Conservation (phyloP, 2,329 filamentous ascomycete species). For the Sporothrix humicola region DNA sequence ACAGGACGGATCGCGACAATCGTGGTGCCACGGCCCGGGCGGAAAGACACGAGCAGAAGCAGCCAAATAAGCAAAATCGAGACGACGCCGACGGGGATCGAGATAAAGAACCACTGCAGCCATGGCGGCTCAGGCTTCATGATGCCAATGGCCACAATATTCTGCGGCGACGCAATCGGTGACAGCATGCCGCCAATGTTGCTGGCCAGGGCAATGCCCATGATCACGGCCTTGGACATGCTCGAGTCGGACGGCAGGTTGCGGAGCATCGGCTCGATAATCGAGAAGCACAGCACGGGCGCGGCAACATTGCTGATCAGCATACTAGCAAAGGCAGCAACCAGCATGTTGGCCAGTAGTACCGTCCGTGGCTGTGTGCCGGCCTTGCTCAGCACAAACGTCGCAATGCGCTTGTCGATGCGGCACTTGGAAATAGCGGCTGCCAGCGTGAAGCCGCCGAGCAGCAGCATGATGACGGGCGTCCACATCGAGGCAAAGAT, state of each 20-base stretch:
- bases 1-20: conserved; percentile 91
- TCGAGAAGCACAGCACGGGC: conserved; percentile 94
- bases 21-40: conserved; percentile 80
- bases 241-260: conserved; percentile 87
- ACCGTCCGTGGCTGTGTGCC: conserved; percentile 89
- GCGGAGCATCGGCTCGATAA: conserved; percentile 95
- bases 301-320: conserved; percentile 98
- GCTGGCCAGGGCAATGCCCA: conserved; percentile 91
- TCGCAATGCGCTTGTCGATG: conserved; percentile 96
- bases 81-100: conserved; percentile 88
- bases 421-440: conserved; percentile 96
- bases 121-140: conserved; percentile 92
- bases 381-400: conserved; percentile 93
- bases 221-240: conserved; percentile 93
- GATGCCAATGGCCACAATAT: conserved; percentile 93
- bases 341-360: conserved; percentile 96
- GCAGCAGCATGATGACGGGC: conserved; percentile 95
- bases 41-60: conserved; percentile 82
- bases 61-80: conserved; percentile 89
- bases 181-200: conserved; percentile 97
- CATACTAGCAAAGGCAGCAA: conserved; percentile 97
- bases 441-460: conserved; percentile 94
- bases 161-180: conserved; percentile 95
- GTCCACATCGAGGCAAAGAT: conserved; percentile 99
- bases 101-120: conserved; percentile 96